Evolutionary conservation across 371 early-diverging fungal genomes (phyloP).

Genomic region (Caulochytrium protostelioides): DNA sequence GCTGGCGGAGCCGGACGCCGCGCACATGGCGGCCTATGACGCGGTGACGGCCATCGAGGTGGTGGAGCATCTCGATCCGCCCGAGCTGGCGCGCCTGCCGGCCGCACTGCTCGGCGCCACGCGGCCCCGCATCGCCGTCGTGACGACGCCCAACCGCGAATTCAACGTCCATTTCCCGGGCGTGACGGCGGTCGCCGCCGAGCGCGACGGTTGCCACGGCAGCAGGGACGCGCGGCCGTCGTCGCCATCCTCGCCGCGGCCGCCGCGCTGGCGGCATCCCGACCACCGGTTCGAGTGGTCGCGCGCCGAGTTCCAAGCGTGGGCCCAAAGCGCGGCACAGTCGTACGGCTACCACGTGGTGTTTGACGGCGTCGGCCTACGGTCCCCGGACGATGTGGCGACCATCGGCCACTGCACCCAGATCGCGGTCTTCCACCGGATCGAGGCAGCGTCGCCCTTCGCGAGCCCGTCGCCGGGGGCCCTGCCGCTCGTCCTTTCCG

Average conservation of each 20-base stretch:
- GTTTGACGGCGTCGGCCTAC: slow-evolving; percentile 44
- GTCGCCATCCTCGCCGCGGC: no score
- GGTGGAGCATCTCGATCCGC: slow-evolving; percentile 52
- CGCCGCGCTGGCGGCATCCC: no score
- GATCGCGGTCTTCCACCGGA: slow-evolving; percentile 39
- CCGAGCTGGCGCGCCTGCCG: slow-evolving; percentile 30
- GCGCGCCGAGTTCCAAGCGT: slow-evolving; percentile 47
- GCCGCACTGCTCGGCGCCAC: slow-evolving; percentile 37
- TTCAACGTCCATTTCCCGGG: slow-evolving; percentile 64
- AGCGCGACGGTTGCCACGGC: slow-evolving; percentile 30
- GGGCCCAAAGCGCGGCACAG: slow-evolving; percentile 30
- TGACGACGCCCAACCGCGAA: slow-evolving; percentile 48
- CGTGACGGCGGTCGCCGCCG: slow-evolving; percentile 47
- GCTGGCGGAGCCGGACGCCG: no score
- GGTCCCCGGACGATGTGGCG: slow-evolving; percentile 12
- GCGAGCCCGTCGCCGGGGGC: no score
- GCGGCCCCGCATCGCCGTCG: slow-evolving; percentile 24
- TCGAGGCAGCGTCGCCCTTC: no score
- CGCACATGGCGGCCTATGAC: no score
- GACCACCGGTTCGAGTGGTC: slow-evolving; percentile 93
- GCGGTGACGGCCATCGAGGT: no score
- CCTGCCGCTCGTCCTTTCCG: no score
- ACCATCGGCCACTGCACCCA: slow-evolving; percentile 56
- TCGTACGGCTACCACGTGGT: slow-evolving; percentile 38
- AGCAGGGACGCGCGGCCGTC: no score